Evolutionary conservation across 2,329 filamentous ascomycete genomes (phyloP), one percentile per base, ranked within the genome.

Genomic region (Colletotrichum theobromicola): DNA sequence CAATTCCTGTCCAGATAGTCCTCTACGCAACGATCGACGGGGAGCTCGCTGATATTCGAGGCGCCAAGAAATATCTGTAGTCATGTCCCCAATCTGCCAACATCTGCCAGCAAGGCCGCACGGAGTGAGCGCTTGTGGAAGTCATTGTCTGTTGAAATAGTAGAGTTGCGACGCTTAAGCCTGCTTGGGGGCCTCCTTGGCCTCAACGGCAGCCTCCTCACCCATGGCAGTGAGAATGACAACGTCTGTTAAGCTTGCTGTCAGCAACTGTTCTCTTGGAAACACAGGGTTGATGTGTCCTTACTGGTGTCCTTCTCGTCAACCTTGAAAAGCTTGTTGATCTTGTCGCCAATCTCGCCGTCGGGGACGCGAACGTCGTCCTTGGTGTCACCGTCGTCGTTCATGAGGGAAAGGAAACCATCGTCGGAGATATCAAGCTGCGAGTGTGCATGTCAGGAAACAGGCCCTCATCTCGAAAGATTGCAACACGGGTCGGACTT

Each of bases 241-340:
- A 82, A 98, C 93, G 88, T 95, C 95, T 98, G 77, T 13, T 58
- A 30, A 57, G 57, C 70, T 74, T 53, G 26, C 35, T 28, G 53
- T 74, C 57, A 50, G 66, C 68, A 24, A 50, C n/a, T 21, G 16
- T 60, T 65, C 75, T 66, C 76, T 75, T 24, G 30, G 30, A 74
- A 58, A 10, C 15, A 34, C 6, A n/a, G 13, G 21, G 66, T 35
- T 32, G 34, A 26, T 18, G 26, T n/a, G 18, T 32, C 92, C 95
- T 92, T 90, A 98, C 96, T 96, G 87, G 92, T 94, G 83, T 98
- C 96, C 90, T 97, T 98, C 87, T 93, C 93, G n/a, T 97, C 95
- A 28, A 90, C 88, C 79, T 86, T 89, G 90, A 96, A 97, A 81
- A 96, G 91, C 85, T 92, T 93, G 81, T 86, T 88, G 86, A 98